Evolutionary conservation across 352 stramenopile species (phyloP), one percentile per base, ranked within the genome.

Genomic region (Phytophthora pseudosyringae): DNA sequence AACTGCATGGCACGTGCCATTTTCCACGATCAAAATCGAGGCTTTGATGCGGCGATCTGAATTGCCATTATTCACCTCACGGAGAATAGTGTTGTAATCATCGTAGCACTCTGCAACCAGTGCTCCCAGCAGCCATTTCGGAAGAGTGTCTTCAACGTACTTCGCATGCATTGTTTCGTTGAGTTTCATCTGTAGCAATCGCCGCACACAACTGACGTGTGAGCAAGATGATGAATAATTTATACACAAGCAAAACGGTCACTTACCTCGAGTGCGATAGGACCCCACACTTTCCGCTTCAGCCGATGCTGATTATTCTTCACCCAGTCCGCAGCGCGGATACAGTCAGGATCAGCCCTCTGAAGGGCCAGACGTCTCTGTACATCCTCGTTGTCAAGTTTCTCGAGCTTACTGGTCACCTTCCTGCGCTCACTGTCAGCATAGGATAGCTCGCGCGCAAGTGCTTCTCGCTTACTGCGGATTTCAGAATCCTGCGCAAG

Each of bases 111-210:
- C 88, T 1, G 77, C 80, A 11, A 96, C 80, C 16, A 96, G 68
- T 4, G 83, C 80, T 16, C 73, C 78, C 58, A 94, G 75, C 18
- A 95, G 70, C 76, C 78, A 95, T 35, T 90, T 94, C 5, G 88
- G 86, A 7, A 96, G 64, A 8, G 81, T 93, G 45, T 93, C 84
- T 69, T 96, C 88, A 4, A 96, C 69, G 44, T 92, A 96, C 43
- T 95, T 91, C 0, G 88, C 87, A 40, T 95, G 81, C 1, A 90
- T 82, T 7, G 76, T 64, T 47, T 94, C 83, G 45, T 88, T 88
- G 3, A 96, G 75, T 62, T 93, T 85, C 71, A 96, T 90, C 74
- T 88, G 54, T 13, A 44, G 5, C 16, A 64, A n/a, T 45, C 36
- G 12, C 4, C 21, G 18, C 41, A 53, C 5, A 40, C 29, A 31